Percentiles rank a stretch among this genome's conserved stretches.
Conservation (phyloP, 345 rosid species). For the Brassica juncea region DNA sequence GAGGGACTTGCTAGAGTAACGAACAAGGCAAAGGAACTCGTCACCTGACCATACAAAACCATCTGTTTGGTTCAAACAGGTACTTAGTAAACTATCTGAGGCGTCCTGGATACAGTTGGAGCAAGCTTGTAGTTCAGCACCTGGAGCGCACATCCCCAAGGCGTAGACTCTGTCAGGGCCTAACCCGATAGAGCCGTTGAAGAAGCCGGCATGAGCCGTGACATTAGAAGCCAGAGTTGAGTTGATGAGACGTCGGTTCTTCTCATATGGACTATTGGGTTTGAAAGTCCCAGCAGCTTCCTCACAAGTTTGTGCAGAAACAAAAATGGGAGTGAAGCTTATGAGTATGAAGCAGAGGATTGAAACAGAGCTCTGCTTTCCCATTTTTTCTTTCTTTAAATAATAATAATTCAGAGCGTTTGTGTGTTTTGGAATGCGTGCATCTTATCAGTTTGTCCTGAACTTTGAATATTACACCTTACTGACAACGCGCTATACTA, state of each 20-base stretch:
- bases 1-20: conserved; percentile 43
- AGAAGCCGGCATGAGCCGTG: conserved; percentile 8
- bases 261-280: conserved; percentile 33
- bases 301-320: conserved; percentile 26
- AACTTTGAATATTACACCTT: neutral
- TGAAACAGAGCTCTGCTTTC: conserved; percentile 4
- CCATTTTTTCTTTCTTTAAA: neutral
- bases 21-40: conserved; percentile 38
- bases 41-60: conserved; percentile 41
- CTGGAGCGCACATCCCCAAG: conserved; percentile 22
- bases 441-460: neutral
- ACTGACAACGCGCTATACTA: neutral
- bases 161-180: neutral
- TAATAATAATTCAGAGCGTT: neutral
- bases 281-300: conserved; percentile 7
- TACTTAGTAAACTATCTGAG: neutral
- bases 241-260: conserved; percentile 30
- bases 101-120: conserved; percentile 29
- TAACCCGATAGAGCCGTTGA: conserved; percentile 4
- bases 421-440: neutral
- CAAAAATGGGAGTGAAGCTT: conserved; percentile 2
- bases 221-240: conserved; percentile 20
- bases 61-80: conserved; percentile 38
- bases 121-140: conserved; percentile 22
- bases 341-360: conserved; percentile 20